Evolutionary conservation across 148 eudicot species (phyloP), one percentile per base, ranked within the genome.

Genomic region (Rhododendron simsii): DNA sequence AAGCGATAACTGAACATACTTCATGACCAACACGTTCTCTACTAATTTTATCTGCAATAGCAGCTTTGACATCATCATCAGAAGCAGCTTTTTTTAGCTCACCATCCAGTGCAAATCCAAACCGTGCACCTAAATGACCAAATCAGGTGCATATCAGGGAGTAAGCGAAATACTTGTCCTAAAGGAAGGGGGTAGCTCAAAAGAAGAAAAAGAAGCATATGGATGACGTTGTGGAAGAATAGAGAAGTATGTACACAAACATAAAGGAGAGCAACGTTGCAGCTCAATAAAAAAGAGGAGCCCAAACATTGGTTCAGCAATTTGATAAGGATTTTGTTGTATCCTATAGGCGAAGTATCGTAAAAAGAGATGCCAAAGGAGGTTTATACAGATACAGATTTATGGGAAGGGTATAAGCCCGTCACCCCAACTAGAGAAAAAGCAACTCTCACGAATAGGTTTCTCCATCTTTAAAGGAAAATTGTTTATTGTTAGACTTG

Each of bases 21-120:
- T 97, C 99, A 90, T 93, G 98, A 81, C 99, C 99, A 67, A 97
- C 91, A 45, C 98, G 96, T 85, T 97, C 99, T 91, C 99, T 93
- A 88, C 98, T 97, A 86, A 97, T 95, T 92, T 97, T 97, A 44
- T 90, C 94, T 41, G 93, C 93, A 91, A 97, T 90, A 15, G 99
- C 99, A 85, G 91, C 88, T 91, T 65, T 92, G 75, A 97, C 99
- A 84, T 94, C 99, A 84, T 91, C 90, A 73, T 91, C 96, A 61
- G 96, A 86, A 87, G 98, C 99, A 85, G 98, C 98, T 80, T 85
- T 91, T 85, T 95, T 97, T 75, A 97, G 91, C 74, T 90, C 95
- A 87, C 89, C 95, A 83, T 92, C 98, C 47, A 97, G 85, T 69
- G 81, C 85, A 90, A 97, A 97, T 86, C 85, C 90, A 90, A 97